Base-by-base conservation (phyloP, 225 moss, liverwort and hornwort species). In the Bryoerythrophyllum caledonicum region DNA sequence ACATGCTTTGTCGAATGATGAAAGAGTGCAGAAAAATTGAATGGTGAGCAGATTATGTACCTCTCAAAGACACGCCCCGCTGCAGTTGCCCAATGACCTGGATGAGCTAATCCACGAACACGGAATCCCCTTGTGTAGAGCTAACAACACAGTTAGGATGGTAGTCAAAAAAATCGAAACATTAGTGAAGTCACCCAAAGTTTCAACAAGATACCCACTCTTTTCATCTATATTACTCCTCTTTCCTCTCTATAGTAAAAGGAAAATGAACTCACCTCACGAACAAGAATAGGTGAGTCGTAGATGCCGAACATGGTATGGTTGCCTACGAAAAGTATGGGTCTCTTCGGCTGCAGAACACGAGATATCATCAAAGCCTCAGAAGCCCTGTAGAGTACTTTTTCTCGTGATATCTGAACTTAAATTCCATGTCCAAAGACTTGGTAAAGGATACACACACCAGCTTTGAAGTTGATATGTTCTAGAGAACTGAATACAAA, bases 241-340 rank as follows among this genome's bases (percentile, higher is more conserved):
- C 37, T 8, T 37, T 0, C 6, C 37, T 37, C 7, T 37, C 37
- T 6, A 32, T 32, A 32, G 32, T 5, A 5, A 32, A 32, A 37
- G 46, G 3, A 15, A 64, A 65, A 53, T 20, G 30, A 28, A 28
- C 74, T 66, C 66, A 94, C 96, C 94, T 96, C 96, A 76, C 90
- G 85, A 44, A 92, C 88, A 16, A 96, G 90, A 71, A 96, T 54
- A 44, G 96, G 92, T 23, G 96, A 92, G 83, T 96, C 96, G 56
- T 96, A 96, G 58, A 92, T 67, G 63, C 96, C 96, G 61, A 96
- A 96, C 25, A 94, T 83, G 4, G 94, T 94, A 74, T 96, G 96
- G 58, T 96, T 96, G 73, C 96, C 96, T 27, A 96, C 96, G 56
- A 96, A 96, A 8, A 96, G 86, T 48, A 94, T 27, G 16, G 94